Base-by-base conservation (phyloP, 148 eudicot genomes). In the Spergularia bocconei region DNA sequence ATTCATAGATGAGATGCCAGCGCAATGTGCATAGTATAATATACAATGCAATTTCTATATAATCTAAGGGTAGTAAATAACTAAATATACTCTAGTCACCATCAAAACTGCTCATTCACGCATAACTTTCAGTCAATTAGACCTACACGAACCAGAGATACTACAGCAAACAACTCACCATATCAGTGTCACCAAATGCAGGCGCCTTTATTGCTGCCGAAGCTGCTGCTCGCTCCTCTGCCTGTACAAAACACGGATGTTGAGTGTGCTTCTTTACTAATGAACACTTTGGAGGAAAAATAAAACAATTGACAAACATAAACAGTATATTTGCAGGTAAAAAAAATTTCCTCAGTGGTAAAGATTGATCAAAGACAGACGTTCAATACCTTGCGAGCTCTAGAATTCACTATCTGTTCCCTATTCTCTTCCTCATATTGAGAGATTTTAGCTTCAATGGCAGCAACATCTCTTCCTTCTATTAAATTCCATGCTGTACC, bases 181-280 rank as follows among this genome's bases (percentile, higher is more conserved):
- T 58, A 73, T 91, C 92, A 72, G 54, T 79, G 72, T 87, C 96
- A 58, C 58, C 70, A 50, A 77, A 87, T 15, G 71, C 85, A 81
- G 79, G 79, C 72, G 84, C 97, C 78, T 89, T 90, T 82, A 88
- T 88, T 38, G 96, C 96, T 58, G 91, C 91, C 78, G 90, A 58
- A 75, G 98, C 98, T 74, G 91, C 96, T 54, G 98, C 98, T 63
- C 76, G 82, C 82, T 94, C 97, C 80, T 91, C 97, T 19, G 97
- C 98, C 96, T 88, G 77, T 66, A 71, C 41, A 65, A 48, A 52
- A 73, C 21, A 67, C 48, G 5, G 3, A 75, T n/a, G 51, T 53
- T 69, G 14, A 63, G 61, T 63, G 41, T 61, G 52, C 33, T 29
- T 14, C 56, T 38, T 62, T 69, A 57, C 17, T 53, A n/a, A 36